Evolutionary conservation across 495 filamentous ascomycete genomes (phyloP), one percentile per base, ranked within the genome.

Genomic region (Staphylotrichum longicolle): DNA sequence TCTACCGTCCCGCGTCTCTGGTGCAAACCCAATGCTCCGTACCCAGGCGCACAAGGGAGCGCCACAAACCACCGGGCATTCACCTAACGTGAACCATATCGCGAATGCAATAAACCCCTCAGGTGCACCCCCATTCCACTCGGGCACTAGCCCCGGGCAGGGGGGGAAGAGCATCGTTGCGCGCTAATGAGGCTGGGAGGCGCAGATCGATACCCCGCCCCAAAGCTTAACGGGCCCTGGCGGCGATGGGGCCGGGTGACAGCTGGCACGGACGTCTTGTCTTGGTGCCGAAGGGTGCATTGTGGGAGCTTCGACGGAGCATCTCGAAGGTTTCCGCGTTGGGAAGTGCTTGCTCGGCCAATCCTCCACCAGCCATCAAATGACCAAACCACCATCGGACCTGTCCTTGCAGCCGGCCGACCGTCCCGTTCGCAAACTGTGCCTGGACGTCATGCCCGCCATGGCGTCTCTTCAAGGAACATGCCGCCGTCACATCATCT

Each of bases 311-410:
- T 66, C 63, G 57, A 50, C 61, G 68, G 66, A 61, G 40, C 44
- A 54, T 70, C 66, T 71, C 49, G 66, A 71, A 71, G 61, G 14
- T 58, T 71, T 60, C 69, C 69, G 42, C 44, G 41, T 69, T 65
- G 63, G 66, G 68, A 65, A 66, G 46, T 56, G 45, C 14, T 48
- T 61, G 57, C 40, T 15, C 41, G 33, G 32, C 11, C n/a, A 60
- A 5, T 7, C 14, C 39, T 42, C 14, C 30, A 27, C 2, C 45
- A 7, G 14, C 14, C 32, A 54, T 39, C 10, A 27, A 27, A 27
- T 27, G 20, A 27, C 20, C 20, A 27, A 27, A 27, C 20, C 20
- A 58, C 40, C 41, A 32, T 48, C 11, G 27, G 39, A 27, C 14
- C 42, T 40, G 7, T 20, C 52, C 44, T 57, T 48, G 45, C 34